Percentiles rank a stretch among this genome's conserved stretches.
These are phyloP conservation scores for Nadsonia commutata DNA, from an alignment of 1,139 yeast species.

Conservation along the genomic window DNA sequence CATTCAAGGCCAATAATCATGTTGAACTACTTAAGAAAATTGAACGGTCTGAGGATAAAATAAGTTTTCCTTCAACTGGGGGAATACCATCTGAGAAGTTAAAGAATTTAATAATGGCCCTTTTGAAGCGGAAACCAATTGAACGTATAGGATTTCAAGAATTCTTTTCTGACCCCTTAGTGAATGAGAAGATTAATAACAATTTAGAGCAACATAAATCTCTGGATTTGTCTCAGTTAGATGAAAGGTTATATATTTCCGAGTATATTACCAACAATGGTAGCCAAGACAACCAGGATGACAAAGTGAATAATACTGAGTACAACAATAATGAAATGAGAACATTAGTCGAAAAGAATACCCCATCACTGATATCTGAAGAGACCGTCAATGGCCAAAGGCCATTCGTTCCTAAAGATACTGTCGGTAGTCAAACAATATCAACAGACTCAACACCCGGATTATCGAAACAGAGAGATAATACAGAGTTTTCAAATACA, in stretches of 20 bases:
- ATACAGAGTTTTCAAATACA: background rate
- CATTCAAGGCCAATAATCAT: slow-evolving; percentile 86
- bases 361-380: background rate
- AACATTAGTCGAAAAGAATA: background rate
- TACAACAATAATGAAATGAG: background rate
- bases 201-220: slow-evolving; percentile 31
- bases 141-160: slow-evolving; percentile 81
- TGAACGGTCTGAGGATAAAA: slow-evolving; percentile 63
- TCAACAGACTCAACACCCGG: background rate
- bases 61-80: slow-evolving; percentile 49
- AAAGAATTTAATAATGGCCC: slow-evolving; percentile 52
- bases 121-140: slow-evolving; percentile 71
- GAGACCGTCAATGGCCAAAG: background rate
- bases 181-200: slow-evolving; percentile 31
- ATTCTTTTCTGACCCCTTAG: slow-evolving; percentile 49
- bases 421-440: background rate
- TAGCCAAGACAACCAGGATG: background rate
- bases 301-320: background rate
- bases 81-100: slow-evolving; percentile 40
- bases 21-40: slow-evolving; percentile 76
- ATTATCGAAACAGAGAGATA: background rate
- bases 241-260: slow-evolving; percentile 68
- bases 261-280: slow-evolving; percentile 37
- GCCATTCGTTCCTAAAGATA: background rate
- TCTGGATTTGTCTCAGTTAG: slow-evolving; percentile 54